Conservation (phyloP, 23 red algal species). For the Cyanidium caldarium region DNA sequence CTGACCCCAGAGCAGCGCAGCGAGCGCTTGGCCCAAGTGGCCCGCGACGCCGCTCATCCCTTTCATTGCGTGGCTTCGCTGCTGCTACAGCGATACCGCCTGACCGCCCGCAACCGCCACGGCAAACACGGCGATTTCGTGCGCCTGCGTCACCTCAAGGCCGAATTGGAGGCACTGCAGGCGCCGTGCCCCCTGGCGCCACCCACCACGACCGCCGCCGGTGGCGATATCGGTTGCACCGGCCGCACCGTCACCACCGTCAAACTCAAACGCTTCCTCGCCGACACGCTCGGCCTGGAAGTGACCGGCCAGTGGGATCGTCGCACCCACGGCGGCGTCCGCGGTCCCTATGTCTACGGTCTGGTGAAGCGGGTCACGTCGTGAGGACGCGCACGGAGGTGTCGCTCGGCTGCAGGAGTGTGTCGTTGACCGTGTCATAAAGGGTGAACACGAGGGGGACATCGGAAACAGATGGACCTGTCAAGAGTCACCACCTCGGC, state of each 20-base stretch:
- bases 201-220: not conserved
- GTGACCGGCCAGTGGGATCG: constrained; percentile 27
- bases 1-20: not conserved
- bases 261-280: constrained; percentile 14
- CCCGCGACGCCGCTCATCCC: constrained; percentile 1
- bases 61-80: constrained; percentile 52
- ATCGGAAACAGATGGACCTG: no score
- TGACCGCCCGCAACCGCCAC: constrained; percentile 60
- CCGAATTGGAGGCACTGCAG: constrained; percentile 9
- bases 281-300: constrained; percentile 8
- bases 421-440: no score
- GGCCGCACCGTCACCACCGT: not conserved
- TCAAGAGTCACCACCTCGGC: no score
- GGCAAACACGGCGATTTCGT: constrained; percentile 52
- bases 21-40: not conserved
- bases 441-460: no score
- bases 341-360: constrained; percentile 21
- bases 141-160: constrained; percentile 70
- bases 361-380: not conserved
- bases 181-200: not conserved
- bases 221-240: constrained; percentile 18
- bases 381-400: no score
- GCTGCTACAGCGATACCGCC: constrained; percentile 40
- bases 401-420: no score
- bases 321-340: constrained; percentile 12